phyloP scores from a whole-genome alignment of 768 basidiomycete genomes.

The Coprinopsis marcescibilis region DNA sequence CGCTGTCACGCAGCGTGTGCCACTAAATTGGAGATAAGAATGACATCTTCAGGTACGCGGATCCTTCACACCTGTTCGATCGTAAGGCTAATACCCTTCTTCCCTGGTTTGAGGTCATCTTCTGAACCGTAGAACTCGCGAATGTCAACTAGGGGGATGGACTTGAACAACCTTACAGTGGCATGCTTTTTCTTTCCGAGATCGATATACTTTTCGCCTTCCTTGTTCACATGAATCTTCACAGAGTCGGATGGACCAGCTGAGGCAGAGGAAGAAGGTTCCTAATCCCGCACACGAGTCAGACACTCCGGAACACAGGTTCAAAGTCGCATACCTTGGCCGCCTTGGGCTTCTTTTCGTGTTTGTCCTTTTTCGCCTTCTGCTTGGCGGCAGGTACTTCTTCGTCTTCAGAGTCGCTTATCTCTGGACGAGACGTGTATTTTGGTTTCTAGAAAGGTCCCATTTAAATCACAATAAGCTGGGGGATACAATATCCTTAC shows the following conservation, averaged over 20 bases:
- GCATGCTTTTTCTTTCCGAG: conserved; percentile 70
- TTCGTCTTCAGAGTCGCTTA: neutral
- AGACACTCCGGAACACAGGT: too few relatives aligned
- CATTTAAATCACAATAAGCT: too few relatives aligned
- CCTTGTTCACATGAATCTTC: conserved; percentile 24
- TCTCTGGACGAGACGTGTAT: too few relatives aligned
- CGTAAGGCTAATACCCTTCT: conserved; percentile 70
- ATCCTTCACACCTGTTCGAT: conserved; percentile 50
- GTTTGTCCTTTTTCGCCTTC: conserved; percentile 33
- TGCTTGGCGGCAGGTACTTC: conserved; percentile 9
- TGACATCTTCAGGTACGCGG: neutral
- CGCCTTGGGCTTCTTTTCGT: conserved; percentile 8
- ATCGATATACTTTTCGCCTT: conserved; percentile 56
- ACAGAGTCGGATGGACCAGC: conserved; percentile 12
- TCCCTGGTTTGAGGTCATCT: conserved; percentile 65
- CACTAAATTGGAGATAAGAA: conserved; percentile 35
- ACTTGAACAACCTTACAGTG: conserved; percentile 47
- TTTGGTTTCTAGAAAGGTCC: too few relatives aligned
- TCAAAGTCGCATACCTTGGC: neutral
- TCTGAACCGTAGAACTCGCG: conserved; percentile 61
- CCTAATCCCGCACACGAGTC: too few relatives aligned
- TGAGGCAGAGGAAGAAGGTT: neutral
- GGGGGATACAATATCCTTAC: too few relatives aligned
- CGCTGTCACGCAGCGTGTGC: conserved; percentile 44
- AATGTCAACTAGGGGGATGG: conserved; percentile 57